These are phyloP conservation scores for Trebouxia gelatinosa DNA, from an alignment of 163 green algal species.

Conservation along the genomic window DNA sequence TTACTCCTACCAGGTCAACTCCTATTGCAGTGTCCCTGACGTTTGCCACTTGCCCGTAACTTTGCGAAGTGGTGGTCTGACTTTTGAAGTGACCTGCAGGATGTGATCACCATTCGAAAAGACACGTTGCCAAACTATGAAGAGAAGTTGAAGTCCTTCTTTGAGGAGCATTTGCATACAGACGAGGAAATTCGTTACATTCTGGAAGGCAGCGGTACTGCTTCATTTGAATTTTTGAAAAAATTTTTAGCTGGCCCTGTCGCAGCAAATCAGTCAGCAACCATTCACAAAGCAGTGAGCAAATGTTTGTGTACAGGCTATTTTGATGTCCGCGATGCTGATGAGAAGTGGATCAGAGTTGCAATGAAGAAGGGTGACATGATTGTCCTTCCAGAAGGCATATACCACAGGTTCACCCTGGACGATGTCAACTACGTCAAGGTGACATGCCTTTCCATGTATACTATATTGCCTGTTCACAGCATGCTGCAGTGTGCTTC, in stretches of 20 bases:
- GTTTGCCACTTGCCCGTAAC: background rate
- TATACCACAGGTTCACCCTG: conserved; percentile 97
- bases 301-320: conserved; percentile 86
- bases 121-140: conserved; percentile 86
- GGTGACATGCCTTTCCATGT: conserved; percentile 43
- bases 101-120: conserved; percentile 75
- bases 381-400: conserved; percentile 92
- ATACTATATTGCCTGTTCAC: background rate
- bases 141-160: conserved; percentile 88
- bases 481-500: background rate
- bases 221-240: background rate
- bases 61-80: too few species aligned
- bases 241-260: background rate
- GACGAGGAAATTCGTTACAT: conserved; percentile 86
- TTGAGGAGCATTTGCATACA: conserved; percentile 85
- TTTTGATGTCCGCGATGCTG: conserved; percentile 91
- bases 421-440: conserved; percentile 88
- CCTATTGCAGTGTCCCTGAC: background rate
- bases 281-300: background rate
- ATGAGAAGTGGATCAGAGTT: conserved; percentile 93
- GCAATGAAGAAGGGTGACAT: conserved; percentile 76
- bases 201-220: conserved; percentile 72
- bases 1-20: conserved; percentile 78
- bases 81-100: too few species aligned
- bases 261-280: background rate